Conservation (phyloP, 192 early-diverging fungal genomes). For the Podila verticillata region DNA sequence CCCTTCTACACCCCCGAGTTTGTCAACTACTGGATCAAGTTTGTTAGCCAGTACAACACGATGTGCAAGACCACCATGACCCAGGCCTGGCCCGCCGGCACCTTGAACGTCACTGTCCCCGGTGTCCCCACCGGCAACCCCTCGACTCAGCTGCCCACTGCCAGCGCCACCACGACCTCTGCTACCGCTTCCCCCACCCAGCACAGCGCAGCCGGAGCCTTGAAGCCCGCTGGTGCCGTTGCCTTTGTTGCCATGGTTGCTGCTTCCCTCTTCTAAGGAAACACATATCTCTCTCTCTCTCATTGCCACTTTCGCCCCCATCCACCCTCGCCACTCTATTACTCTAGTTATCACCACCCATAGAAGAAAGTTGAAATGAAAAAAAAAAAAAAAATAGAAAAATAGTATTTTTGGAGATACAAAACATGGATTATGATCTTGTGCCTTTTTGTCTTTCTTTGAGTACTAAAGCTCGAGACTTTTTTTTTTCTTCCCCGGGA, state of each 20-base stretch:
- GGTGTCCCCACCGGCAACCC: constrained; percentile 12
- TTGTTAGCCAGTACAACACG: constrained; percentile 25
- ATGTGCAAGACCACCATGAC: constrained; percentile 25
- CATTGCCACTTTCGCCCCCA: too few relatives aligned
- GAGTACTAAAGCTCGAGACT: too few relatives aligned
- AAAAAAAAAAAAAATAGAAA: too few relatives aligned
- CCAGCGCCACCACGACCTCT: constrained; percentile 2
- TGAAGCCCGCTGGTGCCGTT: constrained; percentile 36
- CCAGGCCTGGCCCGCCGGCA: constrained; percentile 37
- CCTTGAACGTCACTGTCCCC: constrained; percentile 34
- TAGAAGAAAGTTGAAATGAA: too few relatives aligned
- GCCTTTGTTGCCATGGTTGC: constrained; percentile 30
- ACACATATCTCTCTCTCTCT: too few relatives aligned
- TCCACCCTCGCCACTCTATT: too few relatives aligned
- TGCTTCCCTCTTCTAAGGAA: constrained; percentile 27
- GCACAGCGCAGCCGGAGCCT: constrained; percentile 15
- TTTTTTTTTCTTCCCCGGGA: too few relatives aligned
- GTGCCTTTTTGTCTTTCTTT: too few relatives aligned
- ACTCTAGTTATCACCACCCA: too few relatives aligned
- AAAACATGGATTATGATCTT: too few relatives aligned
- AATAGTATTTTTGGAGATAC: too few relatives aligned
- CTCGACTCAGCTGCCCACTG: not conserved
- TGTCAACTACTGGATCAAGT: constrained; percentile 48
- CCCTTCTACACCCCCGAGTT: constrained; percentile 47
- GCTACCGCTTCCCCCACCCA: not conserved